Conservation (phyloP, 2,329 filamentous ascomycete genomes). For the Myriosclerotinia duriaeana region DNA sequence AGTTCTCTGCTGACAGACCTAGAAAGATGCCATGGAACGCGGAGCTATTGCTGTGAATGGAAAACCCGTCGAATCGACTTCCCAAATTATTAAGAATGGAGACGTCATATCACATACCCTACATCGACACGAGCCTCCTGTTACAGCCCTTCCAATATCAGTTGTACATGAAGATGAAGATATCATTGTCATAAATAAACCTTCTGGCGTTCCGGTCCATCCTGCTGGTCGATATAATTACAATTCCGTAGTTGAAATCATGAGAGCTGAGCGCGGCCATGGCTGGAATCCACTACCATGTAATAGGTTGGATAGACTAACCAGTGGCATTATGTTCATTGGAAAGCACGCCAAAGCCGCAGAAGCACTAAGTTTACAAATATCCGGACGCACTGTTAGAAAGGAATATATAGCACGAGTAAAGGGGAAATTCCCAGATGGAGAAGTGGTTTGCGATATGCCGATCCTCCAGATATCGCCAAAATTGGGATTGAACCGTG, state of each 20-base stretch:
- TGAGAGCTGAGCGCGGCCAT: slow-evolving; percentile 69
- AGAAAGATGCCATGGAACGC: slow-evolving; percentile 73
- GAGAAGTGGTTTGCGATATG: slow-evolving; percentile 87
- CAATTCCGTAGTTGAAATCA: slow-evolving; percentile 92
- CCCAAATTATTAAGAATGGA: slow-evolving; percentile 79
- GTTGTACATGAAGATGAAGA: slow-evolving; percentile 90
- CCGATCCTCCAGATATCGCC: slow-evolving; percentile 93
- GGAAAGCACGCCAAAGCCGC: slow-evolving; percentile 82
- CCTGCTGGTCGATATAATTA: slow-evolving; percentile 93
- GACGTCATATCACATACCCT: slow-evolving; percentile 89
- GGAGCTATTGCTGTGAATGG: slow-evolving; percentile 82
- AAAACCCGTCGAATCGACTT: slow-evolving; percentile 60
- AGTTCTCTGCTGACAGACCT: slow-evolving; percentile 34
- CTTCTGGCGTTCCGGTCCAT: slow-evolving; percentile 90
- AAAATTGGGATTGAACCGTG: slow-evolving; percentile 89
- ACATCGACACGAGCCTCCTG: slow-evolving; percentile 93
- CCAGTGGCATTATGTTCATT: slow-evolving; percentile 97
- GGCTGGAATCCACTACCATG: slow-evolving; percentile 66
- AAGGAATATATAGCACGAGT: slow-evolving; percentile 96
- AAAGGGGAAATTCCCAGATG: slow-evolving; percentile 86
- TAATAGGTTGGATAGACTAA: slow-evolving; percentile 90
- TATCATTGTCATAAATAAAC: slow-evolving; percentile 96
- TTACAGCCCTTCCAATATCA: slow-evolving; percentile 74
- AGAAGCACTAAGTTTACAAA: slow-evolving; percentile 72
- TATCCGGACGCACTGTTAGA: slow-evolving; percentile 76